Base-by-base conservation (phyloP, 2,329 filamentous ascomycete species). In the Gliomastix tumulicola region DNA sequence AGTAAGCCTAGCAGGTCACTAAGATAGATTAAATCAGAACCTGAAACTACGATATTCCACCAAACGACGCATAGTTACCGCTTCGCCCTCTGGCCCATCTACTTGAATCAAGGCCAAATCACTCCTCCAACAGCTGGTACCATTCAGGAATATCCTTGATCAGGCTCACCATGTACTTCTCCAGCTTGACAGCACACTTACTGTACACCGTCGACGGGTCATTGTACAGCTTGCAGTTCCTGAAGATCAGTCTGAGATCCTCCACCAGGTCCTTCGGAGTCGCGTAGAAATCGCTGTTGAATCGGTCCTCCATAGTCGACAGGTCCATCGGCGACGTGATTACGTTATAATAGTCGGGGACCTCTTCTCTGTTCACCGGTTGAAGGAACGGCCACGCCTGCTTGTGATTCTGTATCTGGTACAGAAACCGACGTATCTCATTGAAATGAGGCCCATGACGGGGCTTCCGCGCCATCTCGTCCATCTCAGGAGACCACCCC, bases 401-500 rank as follows among this genome's bases (percentile, higher is more conserved):
- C 36, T 70, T 74, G 52, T 84, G 80, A 49, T 84, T 86, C 49
- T 86, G 82, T 62, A 88, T 76, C 45, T 84, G 78, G 47, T 82
- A 84, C 31, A 87, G 71, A 12, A 87, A 66, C 50, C 82, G 79
- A n/a, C 84, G 65, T 3, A 88, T 70, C 41, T 82, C 74, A 45
- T 82, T 84, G 59, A 84, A 85, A 44, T 85, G 83, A 5, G 82
- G 83, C 2, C 83, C 83, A 48, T 86, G 82, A 32, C 83, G 79
- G 30, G 83, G 82, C 48, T 84, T 80, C 19, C 83, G 76, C 7
- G 83, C 80, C 11, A 88, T 63, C 45, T 83, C 80, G 60, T 95
- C 88, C 88, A 95, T 94, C 53, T 89, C 87, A 2, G 84, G 82
- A 3, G 83, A 88, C 88, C 88, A 95, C 42, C 88, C 88, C 1